Conservation (phyloP, 1,139 yeast genomes). For the Blastobotrys apis region DNA sequence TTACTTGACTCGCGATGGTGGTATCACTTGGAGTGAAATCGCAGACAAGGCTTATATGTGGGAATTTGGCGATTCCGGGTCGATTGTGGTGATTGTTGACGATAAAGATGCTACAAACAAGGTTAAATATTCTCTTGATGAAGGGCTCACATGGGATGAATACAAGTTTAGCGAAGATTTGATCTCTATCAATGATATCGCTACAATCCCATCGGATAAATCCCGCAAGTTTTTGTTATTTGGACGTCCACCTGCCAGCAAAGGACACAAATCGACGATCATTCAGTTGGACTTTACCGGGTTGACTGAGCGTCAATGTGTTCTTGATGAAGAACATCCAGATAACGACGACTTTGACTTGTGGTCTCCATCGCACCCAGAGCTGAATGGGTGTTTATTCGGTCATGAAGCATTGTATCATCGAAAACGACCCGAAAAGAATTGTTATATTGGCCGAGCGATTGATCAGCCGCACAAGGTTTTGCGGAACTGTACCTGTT, state of each 20-base stretch:
- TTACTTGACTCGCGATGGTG: slow-evolving; percentile 81
- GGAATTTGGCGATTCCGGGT: slow-evolving; percentile 97
- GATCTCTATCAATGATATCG: slow-evolving; percentile 62
- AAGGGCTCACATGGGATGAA: slow-evolving; percentile 73
- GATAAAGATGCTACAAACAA: slow-evolving; percentile 54
- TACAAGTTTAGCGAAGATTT: slow-evolving; percentile 57
- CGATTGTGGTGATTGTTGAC: slow-evolving; percentile 69
- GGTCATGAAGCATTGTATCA: slow-evolving; percentile 82
- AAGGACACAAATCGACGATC: slow-evolving; percentile 43
- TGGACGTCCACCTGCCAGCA: slow-evolving; percentile 39
- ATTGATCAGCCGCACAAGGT: slow-evolving; percentile 57
- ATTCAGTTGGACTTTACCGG: slow-evolving; percentile 66
- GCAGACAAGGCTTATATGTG: slow-evolving; percentile 74
- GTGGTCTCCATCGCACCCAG: slow-evolving; percentile 76
- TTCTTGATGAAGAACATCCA: slow-evolving; percentile 55
- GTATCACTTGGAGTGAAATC: slow-evolving; percentile 80
- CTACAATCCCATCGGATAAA: slow-evolving; percentile 89
- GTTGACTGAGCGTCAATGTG: slow-evolving; percentile 65
- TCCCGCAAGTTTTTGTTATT: slow-evolving; percentile 67
- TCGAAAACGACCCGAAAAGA: slow-evolving; percentile 60
- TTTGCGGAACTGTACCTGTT: slow-evolving; percentile 71
- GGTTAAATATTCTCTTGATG: slow-evolving; percentile 66
- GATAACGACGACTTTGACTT: slow-evolving; percentile 71
- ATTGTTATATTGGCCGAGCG: slow-evolving; percentile 69
- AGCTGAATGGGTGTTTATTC: slow-evolving; percentile 61